phyloP scores from a whole-genome alignment of 805 yeast species.

The Candida vartiovaarae region DNA sequence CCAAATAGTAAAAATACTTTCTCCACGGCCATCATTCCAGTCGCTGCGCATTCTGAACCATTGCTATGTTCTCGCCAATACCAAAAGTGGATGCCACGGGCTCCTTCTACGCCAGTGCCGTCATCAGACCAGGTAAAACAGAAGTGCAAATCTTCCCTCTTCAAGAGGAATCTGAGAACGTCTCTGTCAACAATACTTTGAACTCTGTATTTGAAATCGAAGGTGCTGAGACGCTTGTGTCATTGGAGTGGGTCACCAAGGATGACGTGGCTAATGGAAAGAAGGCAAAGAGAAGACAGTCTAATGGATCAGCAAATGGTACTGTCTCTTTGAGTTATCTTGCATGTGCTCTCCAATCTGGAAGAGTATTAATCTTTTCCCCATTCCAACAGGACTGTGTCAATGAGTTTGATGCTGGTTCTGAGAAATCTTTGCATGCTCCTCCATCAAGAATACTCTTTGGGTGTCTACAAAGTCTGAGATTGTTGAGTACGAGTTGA shows the following conservation, averaged over 20 bases:
- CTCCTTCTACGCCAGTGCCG: conserved; percentile 30
- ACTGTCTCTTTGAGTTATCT: conserved; percentile 17
- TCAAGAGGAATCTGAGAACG: conserved; percentile 13
- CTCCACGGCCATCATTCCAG: too few species aligned
- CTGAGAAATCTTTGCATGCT: conserved; percentile 16
- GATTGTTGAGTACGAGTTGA: conserved; percentile 14
- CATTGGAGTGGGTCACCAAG: conserved; percentile 30
- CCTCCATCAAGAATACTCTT: conserved; percentile 19
- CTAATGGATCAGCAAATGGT: conserved; percentile 1
- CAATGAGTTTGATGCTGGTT: conserved; percentile 28
- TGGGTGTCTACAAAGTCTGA: conserved; percentile 24
- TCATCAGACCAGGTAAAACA: conserved; percentile 37
- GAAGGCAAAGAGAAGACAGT: conserved; percentile 23
- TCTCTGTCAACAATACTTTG: conserved; percentile 16
- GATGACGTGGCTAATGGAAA: conserved; percentile 11
- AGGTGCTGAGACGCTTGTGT: conserved; percentile 30
- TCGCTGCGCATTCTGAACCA: background rate
- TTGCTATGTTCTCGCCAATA: conserved; percentile 3
- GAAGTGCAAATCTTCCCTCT: conserved; percentile 38
- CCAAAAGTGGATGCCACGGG: conserved; percentile 26
- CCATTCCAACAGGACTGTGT: conserved; percentile 35
- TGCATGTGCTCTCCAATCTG: conserved; percentile 28
- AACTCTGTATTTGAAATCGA: conserved; percentile 34
- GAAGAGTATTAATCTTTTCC: conserved; percentile 37
- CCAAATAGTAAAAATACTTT: background rate